Evolutionary conservation across 768 basidiomycete genomes (phyloP), one percentile per base, ranked within the genome.

Genomic region (Termitomyces sp.): DNA sequence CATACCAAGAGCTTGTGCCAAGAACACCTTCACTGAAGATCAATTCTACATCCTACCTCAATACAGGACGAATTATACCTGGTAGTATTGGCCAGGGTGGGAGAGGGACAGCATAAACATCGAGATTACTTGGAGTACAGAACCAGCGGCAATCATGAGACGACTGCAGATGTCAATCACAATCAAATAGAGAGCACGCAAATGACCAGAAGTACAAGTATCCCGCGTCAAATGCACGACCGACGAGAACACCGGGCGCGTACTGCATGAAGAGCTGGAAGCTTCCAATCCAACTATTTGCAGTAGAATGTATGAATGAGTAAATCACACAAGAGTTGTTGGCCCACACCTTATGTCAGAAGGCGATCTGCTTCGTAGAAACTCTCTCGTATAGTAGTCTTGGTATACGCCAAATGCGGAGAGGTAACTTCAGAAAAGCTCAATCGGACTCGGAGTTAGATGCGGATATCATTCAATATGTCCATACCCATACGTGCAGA

Each of bases 381-480:
- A 77, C 7, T 69, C 65, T 37, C 74, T 69, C 1, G 75, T 75
- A 48, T 81, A 76, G 26, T 77, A 75, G 52, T 81, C 81, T 68
- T 80, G 75, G 58, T 76, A 78, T n/a, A 76, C 72, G 2, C 78
- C 79, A 60, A 77, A 78, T 4, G 76, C 72, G 29, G 75, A 76
- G 28, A 73, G 68, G 57, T 77, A 79, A 5, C 79, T 80, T 71
- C 26, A 24, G 64, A 60, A 57, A 55, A 67, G 64, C 39, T 65
- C 66, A 63, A 68, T 69, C 33, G 20, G 20, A 47, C 31, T 39
- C 44, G 54, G 36, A 41, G 22, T 22, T 20, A 24, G 44, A 24
- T n/a, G 18, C 42, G 18, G 15, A 50, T 31, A 37, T 28, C 22
- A 49, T 31, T 28, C 26, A 29, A 29, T 5, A 37, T 16, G 28